A percentile compares a stretch with the other conserved stretches of the same genome.
Conservation (phyloP, 495 filamentous ascomycete species). For the Neurospora sp. region DNA sequence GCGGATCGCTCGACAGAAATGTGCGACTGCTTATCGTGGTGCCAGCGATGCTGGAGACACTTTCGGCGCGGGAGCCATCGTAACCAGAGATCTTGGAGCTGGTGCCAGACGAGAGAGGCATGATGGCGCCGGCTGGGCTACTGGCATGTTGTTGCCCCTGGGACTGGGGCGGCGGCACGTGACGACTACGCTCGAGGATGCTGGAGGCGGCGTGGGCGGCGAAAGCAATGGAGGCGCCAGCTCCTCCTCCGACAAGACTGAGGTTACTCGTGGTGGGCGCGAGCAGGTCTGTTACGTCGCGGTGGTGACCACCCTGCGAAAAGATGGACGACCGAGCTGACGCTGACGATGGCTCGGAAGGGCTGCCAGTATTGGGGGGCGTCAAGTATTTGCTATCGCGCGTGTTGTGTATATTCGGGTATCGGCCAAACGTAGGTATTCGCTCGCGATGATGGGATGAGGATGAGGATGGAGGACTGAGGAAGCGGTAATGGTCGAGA, state of each 20-base stretch:
- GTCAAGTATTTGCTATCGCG: slow-evolving; percentile 19
- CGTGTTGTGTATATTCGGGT: slow-evolving; percentile 13
- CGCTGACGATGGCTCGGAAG: slow-evolving; percentile 19
- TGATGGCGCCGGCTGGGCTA: slow-evolving; percentile 17
- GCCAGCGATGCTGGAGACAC: slow-evolving; percentile 27
- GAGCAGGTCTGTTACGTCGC: slow-evolving; percentile 4
- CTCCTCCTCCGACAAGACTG: slow-evolving; percentile 6
- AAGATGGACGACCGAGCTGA: slow-evolving; percentile 20
- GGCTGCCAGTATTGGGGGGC: slow-evolving; percentile 11
- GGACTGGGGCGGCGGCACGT: background rate
- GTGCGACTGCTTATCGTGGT: slow-evolving; percentile 26
- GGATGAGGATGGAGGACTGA: too few species aligned
- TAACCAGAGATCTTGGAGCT: slow-evolving; percentile 12
- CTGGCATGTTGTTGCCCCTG: slow-evolving; percentile 23
- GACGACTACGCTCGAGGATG: slow-evolving; percentile 13
- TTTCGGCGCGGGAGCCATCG: slow-evolving; percentile 25
- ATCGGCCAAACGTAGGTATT: slow-evolving; percentile 15
- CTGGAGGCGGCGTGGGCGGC: slow-evolving; percentile 7
- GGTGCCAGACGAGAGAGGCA: slow-evolving; percentile 23
- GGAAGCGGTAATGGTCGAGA: background rate
- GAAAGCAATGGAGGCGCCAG: slow-evolving; percentile 5
- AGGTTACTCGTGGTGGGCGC: slow-evolving; percentile 4
- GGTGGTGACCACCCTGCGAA: background rate
- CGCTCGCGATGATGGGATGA: slow-evolving; percentile 14
- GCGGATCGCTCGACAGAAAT: slow-evolving; percentile 24